These are phyloP conservation scores for Chlorella ohadii DNA, from an alignment of 139 green algal genomes.

Conservation along the genomic window DNA sequence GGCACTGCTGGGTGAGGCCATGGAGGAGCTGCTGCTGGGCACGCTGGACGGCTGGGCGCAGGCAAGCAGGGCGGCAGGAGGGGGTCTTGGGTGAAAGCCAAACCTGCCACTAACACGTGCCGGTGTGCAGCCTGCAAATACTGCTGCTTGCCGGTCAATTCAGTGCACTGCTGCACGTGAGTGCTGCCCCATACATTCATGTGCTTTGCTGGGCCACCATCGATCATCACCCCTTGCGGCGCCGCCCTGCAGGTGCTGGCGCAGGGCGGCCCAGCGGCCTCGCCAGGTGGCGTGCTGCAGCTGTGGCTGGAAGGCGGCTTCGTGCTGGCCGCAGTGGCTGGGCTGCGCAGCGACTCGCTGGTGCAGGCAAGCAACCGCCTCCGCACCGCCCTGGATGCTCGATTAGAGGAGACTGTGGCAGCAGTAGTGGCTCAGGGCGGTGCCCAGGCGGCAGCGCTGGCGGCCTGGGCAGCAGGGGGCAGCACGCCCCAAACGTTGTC, in stretches of 20 bases:
- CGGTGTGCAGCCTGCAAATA: too few species aligned
- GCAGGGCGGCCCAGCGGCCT: neutral
- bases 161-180: too few species aligned
- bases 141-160: too few species aligned
- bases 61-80: neutral
- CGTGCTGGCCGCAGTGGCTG: conserved; percentile 5
- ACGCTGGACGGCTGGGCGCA: conserved; percentile 38
- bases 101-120: too few species aligned
- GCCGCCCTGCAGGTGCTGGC: neutral
- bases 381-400: neutral
- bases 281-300: conserved; percentile 22
- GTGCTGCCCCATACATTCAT: too few species aligned
- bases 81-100: neutral
- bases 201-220: too few species aligned
- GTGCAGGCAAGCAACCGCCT: neutral
- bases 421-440: neutral
- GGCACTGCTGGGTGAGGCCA: conserved; percentile 9
- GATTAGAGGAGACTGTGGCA: neutral
- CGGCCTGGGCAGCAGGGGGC: neutral
- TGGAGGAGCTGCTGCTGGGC: conserved; percentile 37
- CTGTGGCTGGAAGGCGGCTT: conserved; percentile 29
- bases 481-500: neutral
- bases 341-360: conserved; percentile 4
- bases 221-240: too few species aligned
- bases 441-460: neutral